A percentile compares a stretch with the other conserved stretches of the same genome.
These are phyloP conservation scores for Hibiscus tridactylites DNA, from an alignment of 345 rosid genomes.

Conservation along the genomic window DNA sequence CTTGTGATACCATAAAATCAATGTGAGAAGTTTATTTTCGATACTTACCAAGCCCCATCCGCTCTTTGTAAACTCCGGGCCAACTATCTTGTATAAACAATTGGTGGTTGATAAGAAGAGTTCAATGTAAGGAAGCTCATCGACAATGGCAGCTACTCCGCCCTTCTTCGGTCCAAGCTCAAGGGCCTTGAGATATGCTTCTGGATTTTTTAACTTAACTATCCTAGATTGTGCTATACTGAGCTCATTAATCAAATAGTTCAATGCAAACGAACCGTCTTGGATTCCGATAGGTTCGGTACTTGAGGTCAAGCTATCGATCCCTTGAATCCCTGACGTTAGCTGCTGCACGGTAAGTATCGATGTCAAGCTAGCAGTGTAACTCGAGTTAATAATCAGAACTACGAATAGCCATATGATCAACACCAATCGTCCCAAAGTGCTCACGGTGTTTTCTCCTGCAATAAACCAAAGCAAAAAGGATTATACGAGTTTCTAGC, in stretches of 20 bases:
- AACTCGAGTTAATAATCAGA: slow-evolving; percentile 89
- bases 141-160: slow-evolving; percentile 88
- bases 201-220: slow-evolving; percentile 36
- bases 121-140: slow-evolving; percentile 83
- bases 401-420: slow-evolving; percentile 91
- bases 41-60: slow-evolving; percentile 98
- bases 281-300: slow-evolving; percentile 75
- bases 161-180: slow-evolving; percentile 52
- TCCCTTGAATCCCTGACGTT: slow-evolving; percentile 69
- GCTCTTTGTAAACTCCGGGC: slow-evolving; percentile 79
- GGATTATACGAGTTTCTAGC: not conserved
- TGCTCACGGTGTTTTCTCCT: slow-evolving; percentile 91
- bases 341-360: slow-evolving; percentile 87
- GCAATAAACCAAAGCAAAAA: slow-evolving; percentile 17
- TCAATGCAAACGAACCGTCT: slow-evolving; percentile 77
- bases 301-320: slow-evolving; percentile 56
- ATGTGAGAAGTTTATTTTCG: not conserved
- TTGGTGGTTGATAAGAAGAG: slow-evolving; percentile 55
- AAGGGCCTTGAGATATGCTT: slow-evolving; percentile 48
- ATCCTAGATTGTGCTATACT: slow-evolving; percentile 64
- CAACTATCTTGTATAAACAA: slow-evolving; percentile 71
- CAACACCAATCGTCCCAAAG: slow-evolving; percentile 73
- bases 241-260: slow-evolving; percentile 72
- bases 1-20: not conserved
- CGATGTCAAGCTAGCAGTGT: slow-evolving; percentile 91